phyloP scores from a whole-genome alignment of 2,329 filamentous ascomycete species.

The Arthrobotrys iridis region DNA sequence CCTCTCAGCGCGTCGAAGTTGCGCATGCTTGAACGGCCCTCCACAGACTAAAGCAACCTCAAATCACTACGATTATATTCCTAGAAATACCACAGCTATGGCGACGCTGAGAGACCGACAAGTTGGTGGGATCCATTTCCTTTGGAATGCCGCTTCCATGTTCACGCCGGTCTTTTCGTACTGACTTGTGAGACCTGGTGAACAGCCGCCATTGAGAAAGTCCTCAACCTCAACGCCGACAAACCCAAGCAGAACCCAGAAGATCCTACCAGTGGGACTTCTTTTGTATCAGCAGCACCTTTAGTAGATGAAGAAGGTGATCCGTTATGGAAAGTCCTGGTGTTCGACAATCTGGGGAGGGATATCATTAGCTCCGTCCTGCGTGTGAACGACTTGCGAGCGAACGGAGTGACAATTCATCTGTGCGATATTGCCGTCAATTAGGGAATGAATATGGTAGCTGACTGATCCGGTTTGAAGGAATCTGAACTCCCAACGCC shows the following conservation, averaged over 20 bases:
- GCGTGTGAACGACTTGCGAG: constrained; percentile 88
- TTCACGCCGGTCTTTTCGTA: background rate
- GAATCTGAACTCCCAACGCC: constrained; percentile 69
- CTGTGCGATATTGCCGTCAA: constrained; percentile 69
- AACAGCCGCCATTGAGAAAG: constrained; percentile 88
- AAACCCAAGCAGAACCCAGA: constrained; percentile 71
- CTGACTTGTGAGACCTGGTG: constrained; percentile 6
- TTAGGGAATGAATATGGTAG: background rate
- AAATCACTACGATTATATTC: background rate
- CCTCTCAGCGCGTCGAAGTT: constrained; percentile 6
- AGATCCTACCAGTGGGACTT: constrained; percentile 61
- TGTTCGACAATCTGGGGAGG: constrained; percentile 90
- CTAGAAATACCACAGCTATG: constrained; percentile 22
- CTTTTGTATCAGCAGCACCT: constrained; percentile 72
- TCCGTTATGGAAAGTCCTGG: constrained; percentile 96
- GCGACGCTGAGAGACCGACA: constrained; percentile 52
- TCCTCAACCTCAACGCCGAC: constrained; percentile 90
- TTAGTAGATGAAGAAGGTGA: constrained; percentile 87
- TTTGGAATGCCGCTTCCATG: constrained; percentile 12
- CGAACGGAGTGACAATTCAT: constrained; percentile 96
- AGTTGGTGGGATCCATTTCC: constrained; percentile 52
- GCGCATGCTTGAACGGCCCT: background rate
- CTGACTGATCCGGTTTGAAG: constrained; percentile 8
- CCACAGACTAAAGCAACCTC: background rate
- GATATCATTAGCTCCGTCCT: constrained; percentile 98